These are phyloP conservation scores for Gymnopilus dilepis DNA, from an alignment of 768 basidiomycete genomes.

Conservation along the genomic window DNA sequence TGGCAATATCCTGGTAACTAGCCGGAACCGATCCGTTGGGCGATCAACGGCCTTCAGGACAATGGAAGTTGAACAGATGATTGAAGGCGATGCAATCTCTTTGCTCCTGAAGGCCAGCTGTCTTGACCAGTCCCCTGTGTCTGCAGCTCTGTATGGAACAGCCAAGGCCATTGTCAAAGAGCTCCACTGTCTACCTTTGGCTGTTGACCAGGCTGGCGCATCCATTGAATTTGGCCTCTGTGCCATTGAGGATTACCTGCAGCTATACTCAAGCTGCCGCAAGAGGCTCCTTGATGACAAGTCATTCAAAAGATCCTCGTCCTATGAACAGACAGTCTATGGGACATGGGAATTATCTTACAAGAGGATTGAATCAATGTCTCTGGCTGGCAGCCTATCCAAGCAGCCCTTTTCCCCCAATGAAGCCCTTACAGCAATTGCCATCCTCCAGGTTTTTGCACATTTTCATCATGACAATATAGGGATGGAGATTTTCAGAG, in stretches of 20 bases:
- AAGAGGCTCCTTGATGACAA: constrained; percentile 14
- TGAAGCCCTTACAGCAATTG: constrained; percentile 21
- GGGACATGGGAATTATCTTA: constrained; percentile 28
- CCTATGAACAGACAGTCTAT: constrained; percentile 23
- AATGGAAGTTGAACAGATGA: constrained; percentile 20
- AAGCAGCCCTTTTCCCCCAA: background rate
- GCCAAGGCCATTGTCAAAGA: constrained; percentile 17
- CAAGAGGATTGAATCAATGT: constrained; percentile 17
- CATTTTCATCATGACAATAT: constrained; percentile 26
- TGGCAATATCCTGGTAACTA: constrained; percentile 27
- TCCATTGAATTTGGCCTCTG: background rate
- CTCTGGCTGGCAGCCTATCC: background rate
- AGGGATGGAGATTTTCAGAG: constrained; percentile 18
- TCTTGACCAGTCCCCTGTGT: background rate
- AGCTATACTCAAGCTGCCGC: background rate
- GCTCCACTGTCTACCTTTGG: background rate
- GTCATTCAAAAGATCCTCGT: constrained; percentile 15
- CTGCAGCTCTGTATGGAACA: background rate
- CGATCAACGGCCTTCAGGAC: constrained; percentile 6
- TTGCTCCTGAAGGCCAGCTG: constrained; percentile 24
- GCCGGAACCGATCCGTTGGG: constrained; percentile 18
- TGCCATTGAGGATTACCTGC: background rate
- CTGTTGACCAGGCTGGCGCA: background rate
- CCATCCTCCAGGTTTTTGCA: constrained; percentile 21
- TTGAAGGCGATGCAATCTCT: constrained; percentile 20